Base-by-base conservation (phyloP, 2,329 filamentous ascomycete genomes). In the Rhytidhysteron rufulum region DNA sequence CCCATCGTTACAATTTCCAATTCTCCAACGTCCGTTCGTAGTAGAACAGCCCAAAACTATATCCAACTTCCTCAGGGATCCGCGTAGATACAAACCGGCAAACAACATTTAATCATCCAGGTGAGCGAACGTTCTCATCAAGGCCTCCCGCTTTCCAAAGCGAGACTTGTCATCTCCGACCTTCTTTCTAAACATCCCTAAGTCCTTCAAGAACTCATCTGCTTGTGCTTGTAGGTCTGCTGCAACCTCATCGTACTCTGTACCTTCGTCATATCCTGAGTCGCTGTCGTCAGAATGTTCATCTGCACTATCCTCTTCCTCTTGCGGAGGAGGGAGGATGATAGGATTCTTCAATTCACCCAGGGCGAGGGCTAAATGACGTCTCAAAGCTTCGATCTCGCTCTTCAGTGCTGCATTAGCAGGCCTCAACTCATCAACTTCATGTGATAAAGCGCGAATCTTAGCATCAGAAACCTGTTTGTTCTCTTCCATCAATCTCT, bases 401-500 rank as follows among this genome's bases (percentile, higher is more conserved):
- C 58, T 57, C 21, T 55, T 58, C 17, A 75, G 82, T 2, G 86
- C 90, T 63, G 86, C 49, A 42, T 71, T 72, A 41, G 56, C 50
- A 3, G 71, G 71, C 8, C 70, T 57, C 15, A 75, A 53, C 43
- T 73, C 70, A 31, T 75, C 72, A 9, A 73, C 65, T 49, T 75
- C 72, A 18, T 53, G 54, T 0, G 65, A 85, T 39, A 98, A 70
- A 48, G 85, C 88, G 51, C 88, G 83, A 61, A 98, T 95, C 75
- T 95, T 96, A 71, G 86, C 88, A 61, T 97, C 91, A 21, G 86
- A 84, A 11, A 97, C 86, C 64, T 94, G 85, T 44, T 85, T 82
- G 48, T 84, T 85, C 69, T 98, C 93, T 64, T 97, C 90, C 90
- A 96, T 96, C 66, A 95, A 80, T 44, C 90, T 83, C 66, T 97